A percentile compares a stretch with the other conserved stretches of the same genome.
phyloP scores from a whole-genome alignment of 768 basidiomycete species.

The Collybiopsis confluens region DNA sequence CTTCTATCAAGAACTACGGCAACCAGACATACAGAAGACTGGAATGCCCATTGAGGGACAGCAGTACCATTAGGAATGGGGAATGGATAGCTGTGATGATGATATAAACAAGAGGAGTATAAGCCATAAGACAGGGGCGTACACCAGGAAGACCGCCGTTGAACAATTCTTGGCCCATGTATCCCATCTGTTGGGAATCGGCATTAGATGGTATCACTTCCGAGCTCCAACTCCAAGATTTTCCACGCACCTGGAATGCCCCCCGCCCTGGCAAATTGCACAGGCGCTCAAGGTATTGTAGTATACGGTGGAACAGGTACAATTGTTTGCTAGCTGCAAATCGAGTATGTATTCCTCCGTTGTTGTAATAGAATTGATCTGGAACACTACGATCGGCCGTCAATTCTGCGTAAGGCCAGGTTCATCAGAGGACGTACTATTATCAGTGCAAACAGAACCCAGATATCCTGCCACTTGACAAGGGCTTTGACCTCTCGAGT shows the following conservation, averaged over 20 bases:
- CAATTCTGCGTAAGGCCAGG: neutral
- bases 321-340: neutral
- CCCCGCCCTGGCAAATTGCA: neutral
- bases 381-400: neutral
- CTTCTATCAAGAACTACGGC: too few species aligned
- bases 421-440: too few species aligned
- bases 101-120: neutral
- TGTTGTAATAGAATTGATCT: neutral
- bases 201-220: neutral
- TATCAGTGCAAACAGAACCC: neutral
- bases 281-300: slow-evolving; percentile 2
- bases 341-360: too few species aligned
- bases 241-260: neutral
- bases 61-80: neutral
- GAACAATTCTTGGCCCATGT: neutral
- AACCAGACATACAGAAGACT: too few species aligned
- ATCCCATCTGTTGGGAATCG: neutral
- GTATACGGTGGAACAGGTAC: slow-evolving; percentile 2
- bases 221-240: neutral
- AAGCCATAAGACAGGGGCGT: neutral
- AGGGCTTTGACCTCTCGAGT: neutral
- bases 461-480: slow-evolving; percentile 3
- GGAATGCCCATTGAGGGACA: neutral
- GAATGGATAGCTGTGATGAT: neutral
- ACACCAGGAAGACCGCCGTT: neutral